Conservation (phyloP, 1,284 basidiomycete genomes). For the Inonotus obliquus region DNA sequence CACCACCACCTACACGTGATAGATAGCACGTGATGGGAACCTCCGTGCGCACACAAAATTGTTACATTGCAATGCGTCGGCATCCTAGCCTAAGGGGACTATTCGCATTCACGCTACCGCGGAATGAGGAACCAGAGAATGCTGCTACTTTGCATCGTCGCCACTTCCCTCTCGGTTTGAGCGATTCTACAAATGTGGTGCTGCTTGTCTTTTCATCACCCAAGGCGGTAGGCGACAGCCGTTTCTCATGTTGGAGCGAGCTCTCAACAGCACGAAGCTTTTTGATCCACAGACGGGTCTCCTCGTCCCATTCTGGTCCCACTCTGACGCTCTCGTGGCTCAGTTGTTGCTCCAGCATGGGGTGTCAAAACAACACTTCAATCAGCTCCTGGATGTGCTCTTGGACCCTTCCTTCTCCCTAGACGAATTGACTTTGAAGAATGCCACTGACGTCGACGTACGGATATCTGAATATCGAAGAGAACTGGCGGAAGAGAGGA, state of each 20-base stretch:
- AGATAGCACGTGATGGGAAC: too few relatives aligned
- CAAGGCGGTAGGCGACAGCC: too few relatives aligned
- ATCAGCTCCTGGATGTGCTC: conserved; percentile 6
- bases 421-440: conserved; percentile 3
- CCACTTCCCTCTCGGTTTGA: too few relatives aligned
- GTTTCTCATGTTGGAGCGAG: background rate
- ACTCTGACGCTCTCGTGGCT: conserved; percentile 14
- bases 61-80: too few relatives aligned
- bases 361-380: conserved; percentile 3
- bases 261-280: background rate
- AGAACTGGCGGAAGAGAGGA: background rate
- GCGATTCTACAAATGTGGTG: too few relatives aligned
- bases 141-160: too few relatives aligned
- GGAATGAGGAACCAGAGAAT: too few relatives aligned
- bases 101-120: too few relatives aligned
- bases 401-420: conserved; percentile 6
- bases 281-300: conserved; percentile 4
- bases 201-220: too few relatives aligned
- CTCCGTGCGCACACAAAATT: too few relatives aligned
- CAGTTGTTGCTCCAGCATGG: conserved; percentile 4
- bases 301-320: conserved; percentile 6
- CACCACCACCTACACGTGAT: too few relatives aligned
- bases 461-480: conserved; percentile 9
- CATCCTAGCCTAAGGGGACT: too few relatives aligned
- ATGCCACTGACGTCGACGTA: conserved; percentile 9